Percentiles rank a stretch among this genome's conserved stretches.
Conservation (phyloP, 306 rosid species). For the Prunus mume region DNA sequence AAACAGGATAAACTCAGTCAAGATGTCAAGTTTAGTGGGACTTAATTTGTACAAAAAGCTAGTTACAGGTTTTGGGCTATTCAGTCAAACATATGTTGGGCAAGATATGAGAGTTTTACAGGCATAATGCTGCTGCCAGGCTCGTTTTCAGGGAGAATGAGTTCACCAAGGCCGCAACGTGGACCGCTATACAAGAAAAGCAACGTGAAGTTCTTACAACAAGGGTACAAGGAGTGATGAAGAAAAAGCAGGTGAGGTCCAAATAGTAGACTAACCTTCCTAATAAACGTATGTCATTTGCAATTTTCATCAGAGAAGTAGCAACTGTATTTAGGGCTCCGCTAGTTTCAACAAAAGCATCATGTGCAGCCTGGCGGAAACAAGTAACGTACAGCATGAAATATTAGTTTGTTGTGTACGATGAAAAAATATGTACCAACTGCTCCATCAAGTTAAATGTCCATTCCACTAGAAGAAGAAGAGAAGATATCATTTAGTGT, state of each 20-base stretch:
- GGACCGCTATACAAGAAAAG: slow-evolving; percentile 72
- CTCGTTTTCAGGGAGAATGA: slow-evolving; percentile 97
- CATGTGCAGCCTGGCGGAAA: slow-evolving; percentile 89
- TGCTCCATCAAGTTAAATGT: slow-evolving; percentile 15
- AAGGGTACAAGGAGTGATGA: neutral
- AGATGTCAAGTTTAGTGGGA: slow-evolving; percentile 14
- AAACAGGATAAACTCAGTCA: slow-evolving; percentile 31
- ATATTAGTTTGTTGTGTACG: slow-evolving; percentile 14
- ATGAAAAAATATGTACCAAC: slow-evolving; percentile 16
- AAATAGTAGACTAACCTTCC: slow-evolving; percentile 67
- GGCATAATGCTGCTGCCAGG: slow-evolving; percentile 99
- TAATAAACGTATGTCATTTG: slow-evolving; percentile 85
- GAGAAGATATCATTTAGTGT: neutral
- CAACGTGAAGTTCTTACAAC: slow-evolving; percentile 18
- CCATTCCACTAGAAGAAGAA: neutral
- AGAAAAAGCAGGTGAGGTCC: neutral
- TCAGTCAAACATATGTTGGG: slow-evolving; percentile 8
- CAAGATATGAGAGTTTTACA: slow-evolving; percentile 47
- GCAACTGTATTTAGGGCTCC: slow-evolving; percentile 93
- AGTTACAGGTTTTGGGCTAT: slow-evolving; percentile 3
- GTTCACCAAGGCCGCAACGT: slow-evolving; percentile 98
- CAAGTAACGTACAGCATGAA: slow-evolving; percentile 18
- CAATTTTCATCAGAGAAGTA: slow-evolving; percentile 87
- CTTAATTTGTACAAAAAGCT: slow-evolving; percentile 13
- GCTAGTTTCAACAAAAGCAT: slow-evolving; percentile 89